Evolutionary conservation across 1,139 yeast genomes (phyloP).

Genomic region (Pichia sp.): DNA sequence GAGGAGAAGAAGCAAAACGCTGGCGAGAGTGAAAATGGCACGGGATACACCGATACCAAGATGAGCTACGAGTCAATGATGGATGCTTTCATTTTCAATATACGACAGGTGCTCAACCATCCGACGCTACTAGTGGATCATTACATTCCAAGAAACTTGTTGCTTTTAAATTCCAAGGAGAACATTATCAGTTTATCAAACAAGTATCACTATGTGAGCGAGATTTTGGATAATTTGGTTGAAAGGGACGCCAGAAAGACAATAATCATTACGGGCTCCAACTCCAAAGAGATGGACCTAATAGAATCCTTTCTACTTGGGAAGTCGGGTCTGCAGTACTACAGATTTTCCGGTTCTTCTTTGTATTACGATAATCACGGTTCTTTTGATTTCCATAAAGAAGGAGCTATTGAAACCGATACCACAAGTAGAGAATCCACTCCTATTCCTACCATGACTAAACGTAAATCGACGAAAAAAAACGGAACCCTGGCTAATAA

Average conservation of each 20-base stretch:
- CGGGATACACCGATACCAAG: background rate
- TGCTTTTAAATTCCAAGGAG: constrained; percentile 57
- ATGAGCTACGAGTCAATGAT: constrained; percentile 27
- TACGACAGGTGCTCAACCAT: constrained; percentile 46
- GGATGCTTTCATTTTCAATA: constrained; percentile 40
- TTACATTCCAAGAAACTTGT: constrained; percentile 59
- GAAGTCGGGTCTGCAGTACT: constrained; percentile 41
- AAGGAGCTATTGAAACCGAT: constrained; percentile 3
- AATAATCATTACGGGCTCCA: constrained; percentile 50
- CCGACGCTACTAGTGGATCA: constrained; percentile 68
- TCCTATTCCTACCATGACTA: background rate
- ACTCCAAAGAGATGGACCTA: constrained; percentile 59
- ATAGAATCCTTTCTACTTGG: constrained; percentile 64
- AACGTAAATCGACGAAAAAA: too few species aligned
- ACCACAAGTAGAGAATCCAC: constrained; percentile 4
- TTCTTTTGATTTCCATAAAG: constrained; percentile 21
- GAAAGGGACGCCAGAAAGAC: constrained; percentile 19
- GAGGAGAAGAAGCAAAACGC: background rate
- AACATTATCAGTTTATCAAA: constrained; percentile 47
- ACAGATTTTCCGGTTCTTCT: constrained; percentile 53
- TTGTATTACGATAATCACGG: constrained; percentile 33
- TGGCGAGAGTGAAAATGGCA: constrained; percentile 2
- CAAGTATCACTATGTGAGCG: constrained; percentile 47
- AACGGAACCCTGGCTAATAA: background rate
- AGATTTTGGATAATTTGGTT: constrained; percentile 33